Conservation (phyloP, 83 land plant species). For the Isoetes engelmannii region DNA sequence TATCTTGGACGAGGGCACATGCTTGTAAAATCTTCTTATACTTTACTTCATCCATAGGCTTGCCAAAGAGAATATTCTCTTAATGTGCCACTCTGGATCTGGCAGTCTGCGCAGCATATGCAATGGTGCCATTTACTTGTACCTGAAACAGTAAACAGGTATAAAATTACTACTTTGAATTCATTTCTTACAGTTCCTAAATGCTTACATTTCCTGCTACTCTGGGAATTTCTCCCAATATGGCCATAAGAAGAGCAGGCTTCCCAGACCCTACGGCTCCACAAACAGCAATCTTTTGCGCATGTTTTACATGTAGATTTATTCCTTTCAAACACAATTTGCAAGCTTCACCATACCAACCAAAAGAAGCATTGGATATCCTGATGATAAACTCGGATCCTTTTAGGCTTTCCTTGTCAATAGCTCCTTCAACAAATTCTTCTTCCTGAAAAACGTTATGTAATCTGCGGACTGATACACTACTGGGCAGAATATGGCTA, state of each 20-base stretch:
- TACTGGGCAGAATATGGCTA: too few species aligned
- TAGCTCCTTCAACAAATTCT: too few species aligned
- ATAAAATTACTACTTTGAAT: neutral
- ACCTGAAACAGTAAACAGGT: slow-evolving; percentile 3
- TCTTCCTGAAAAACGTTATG: too few species aligned
- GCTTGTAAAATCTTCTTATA: slow-evolving; percentile 1
- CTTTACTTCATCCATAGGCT: slow-evolving; percentile 11
- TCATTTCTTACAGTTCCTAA: neutral
- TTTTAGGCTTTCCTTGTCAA: too few species aligned
- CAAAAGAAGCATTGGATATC: too few species aligned
- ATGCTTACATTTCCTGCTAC: slow-evolving; percentile 8
- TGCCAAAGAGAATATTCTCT: slow-evolving; percentile 16
- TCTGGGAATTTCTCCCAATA: slow-evolving; percentile 66
- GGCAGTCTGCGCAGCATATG: slow-evolving; percentile 19
- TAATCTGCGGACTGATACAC: too few species aligned
- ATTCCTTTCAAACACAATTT: too few species aligned
- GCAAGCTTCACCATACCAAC: too few species aligned
- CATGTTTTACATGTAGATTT: too few species aligned
- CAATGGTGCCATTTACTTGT: slow-evolving; percentile 6
- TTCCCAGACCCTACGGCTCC: slow-evolving; percentile 83
- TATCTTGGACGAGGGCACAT: slow-evolving; percentile 13
- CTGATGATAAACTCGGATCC: too few species aligned
- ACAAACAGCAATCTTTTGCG: slow-evolving; percentile 54
- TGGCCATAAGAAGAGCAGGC: slow-evolving; percentile 47
- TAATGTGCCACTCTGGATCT: slow-evolving; percentile 15